A percentile compares a stretch with the other conserved stretches of the same genome.
Conservation (phyloP, 148 eudicot species). For the Spergularia marina region DNA sequence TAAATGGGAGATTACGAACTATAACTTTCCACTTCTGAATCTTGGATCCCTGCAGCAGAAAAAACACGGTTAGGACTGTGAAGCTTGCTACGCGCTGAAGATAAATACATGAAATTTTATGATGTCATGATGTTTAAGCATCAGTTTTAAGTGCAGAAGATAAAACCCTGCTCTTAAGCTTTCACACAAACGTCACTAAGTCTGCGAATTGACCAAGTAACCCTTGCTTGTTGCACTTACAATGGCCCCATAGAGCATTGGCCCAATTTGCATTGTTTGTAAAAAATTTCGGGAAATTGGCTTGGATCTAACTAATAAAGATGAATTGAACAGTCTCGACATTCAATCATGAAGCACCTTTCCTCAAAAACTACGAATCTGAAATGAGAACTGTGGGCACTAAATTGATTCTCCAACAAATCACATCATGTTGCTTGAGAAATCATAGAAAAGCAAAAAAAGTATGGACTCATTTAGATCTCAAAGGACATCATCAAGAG, state of each 20-base stretch:
- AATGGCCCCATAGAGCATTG: background rate
- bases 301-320: background rate
- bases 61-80: constrained; percentile 13
- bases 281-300: background rate
- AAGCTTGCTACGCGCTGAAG: background rate
- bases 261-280: background rate
- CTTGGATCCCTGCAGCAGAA: constrained; percentile 73
- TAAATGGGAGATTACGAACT: constrained; percentile 85
- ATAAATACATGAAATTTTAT: background rate
- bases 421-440: background rate
- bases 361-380: background rate
- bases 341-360: background rate
- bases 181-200: background rate
- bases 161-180: background rate
- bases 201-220: background rate
- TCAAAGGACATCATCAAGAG: background rate
- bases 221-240: background rate
- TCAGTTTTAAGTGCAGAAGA: background rate
- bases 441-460: background rate
- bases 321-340: background rate
- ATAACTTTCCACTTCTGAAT: constrained; percentile 94
- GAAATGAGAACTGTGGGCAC: background rate
- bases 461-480: background rate
- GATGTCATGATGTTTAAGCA: background rate
- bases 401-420: background rate